Evolutionary conservation across 192 early-diverging fungal genomes (phyloP).

Genomic region (Spizellomyces sp.): DNA sequence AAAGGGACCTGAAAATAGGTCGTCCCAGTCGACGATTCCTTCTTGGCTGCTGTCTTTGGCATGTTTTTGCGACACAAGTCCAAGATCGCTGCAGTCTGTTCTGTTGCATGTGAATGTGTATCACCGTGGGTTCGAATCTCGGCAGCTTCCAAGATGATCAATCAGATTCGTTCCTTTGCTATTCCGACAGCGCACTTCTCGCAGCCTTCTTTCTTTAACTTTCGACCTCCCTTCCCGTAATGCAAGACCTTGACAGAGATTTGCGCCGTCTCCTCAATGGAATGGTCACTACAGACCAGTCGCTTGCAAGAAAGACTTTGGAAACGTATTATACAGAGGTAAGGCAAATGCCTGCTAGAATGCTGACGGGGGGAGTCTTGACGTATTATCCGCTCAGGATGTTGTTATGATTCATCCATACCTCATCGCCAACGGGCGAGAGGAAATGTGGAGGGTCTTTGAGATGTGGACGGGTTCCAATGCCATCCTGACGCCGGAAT

Average conservation of each 20-base stretch:
- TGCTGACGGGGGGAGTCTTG: not conserved
- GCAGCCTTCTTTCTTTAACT: too few species aligned
- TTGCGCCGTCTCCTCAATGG: conserved; percentile 9
- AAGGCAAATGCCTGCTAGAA: too few species aligned
- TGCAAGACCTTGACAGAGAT: conserved; percentile 11
- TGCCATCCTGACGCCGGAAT: conserved; percentile 1
- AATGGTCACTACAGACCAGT: conserved; percentile 16
- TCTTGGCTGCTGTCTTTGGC: too few species aligned
- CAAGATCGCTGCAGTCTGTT: too few species aligned
- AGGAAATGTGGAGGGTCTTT: conserved; percentile 5
- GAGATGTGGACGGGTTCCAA: conserved; percentile 4
- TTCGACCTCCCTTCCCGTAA: not conserved
- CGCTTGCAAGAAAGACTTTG: not conserved
- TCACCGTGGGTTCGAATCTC: too few species aligned
- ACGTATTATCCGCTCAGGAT: not conserved
- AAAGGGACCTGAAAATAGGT: conserved; percentile 7
- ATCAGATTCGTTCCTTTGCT: too few species aligned
- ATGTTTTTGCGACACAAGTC: too few species aligned
- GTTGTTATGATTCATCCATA: conserved; percentile 10
- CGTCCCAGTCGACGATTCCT: not conserved
- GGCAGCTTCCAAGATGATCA: too few species aligned
- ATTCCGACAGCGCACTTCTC: too few species aligned
- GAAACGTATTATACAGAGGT: not conserved
- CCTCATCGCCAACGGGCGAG: conserved; percentile 5
- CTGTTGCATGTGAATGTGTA: too few species aligned